Percentiles rank a stretch among this genome's conserved stretches.
Evolutionary conservation across 495 filamentous ascomycete species (phyloP).

Genomic region (Aspergillus sclerotiicarbonarius): DNA sequence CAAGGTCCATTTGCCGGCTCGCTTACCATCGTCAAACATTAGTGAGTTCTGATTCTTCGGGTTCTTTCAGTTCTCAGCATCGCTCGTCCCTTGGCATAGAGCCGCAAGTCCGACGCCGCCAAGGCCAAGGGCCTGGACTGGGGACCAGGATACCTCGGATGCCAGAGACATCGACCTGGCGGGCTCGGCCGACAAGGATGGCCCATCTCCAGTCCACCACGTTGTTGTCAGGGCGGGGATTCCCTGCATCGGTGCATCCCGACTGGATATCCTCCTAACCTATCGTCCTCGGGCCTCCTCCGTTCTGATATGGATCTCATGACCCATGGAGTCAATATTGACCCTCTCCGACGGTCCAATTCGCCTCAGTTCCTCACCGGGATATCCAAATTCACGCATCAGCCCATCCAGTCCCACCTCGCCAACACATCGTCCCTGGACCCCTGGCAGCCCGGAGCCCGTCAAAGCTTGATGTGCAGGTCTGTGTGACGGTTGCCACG

Average conservation of each 20-base stretch:
- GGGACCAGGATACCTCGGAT: neutral
- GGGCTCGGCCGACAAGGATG: neutral
- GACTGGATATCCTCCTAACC: neutral
- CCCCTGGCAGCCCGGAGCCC: too few species aligned
- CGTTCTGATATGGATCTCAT: neutral
- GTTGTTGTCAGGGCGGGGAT: neutral
- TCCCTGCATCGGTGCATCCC: too few species aligned
- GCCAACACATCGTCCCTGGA: too few species aligned
- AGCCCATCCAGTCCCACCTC: too few species aligned
- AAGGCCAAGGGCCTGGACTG: neutral
- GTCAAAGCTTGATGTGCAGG: too few species aligned
- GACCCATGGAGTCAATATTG: too few species aligned
- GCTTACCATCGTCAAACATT: neutral
- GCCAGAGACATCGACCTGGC: neutral
- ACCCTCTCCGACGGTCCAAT: too few species aligned
- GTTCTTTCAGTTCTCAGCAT: neutral
- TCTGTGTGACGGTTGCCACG: neutral
- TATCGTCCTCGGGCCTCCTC: neutral
- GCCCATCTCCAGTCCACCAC: neutral
- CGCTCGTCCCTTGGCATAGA: neutral
- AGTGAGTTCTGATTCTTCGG: neutral
- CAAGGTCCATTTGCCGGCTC: neutral
- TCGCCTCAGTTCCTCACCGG: too few species aligned
- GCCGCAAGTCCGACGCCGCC: slow-evolving; percentile 4
- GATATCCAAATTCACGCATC: too few species aligned